phyloP scores from a whole-genome alignment of 2,329 filamentous ascomycete species.

The Byssochlamys sp. region DNA sequence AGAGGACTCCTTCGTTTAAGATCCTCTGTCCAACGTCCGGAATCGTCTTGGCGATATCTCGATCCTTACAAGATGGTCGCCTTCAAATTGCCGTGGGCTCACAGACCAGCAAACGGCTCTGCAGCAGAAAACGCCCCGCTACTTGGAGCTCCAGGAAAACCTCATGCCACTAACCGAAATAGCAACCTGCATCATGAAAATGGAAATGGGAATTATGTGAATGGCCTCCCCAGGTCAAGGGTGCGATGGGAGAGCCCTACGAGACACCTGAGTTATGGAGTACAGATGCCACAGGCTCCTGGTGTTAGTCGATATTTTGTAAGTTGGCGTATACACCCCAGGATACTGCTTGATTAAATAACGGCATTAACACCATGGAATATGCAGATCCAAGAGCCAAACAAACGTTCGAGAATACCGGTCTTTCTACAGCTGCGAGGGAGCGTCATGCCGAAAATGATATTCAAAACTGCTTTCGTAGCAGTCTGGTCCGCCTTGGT shows the following conservation, averaged over 20 bases:
- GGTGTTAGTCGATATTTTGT: slow-evolving; percentile 56
- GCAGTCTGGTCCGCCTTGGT: slow-evolving; percentile 57
- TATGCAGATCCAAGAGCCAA: slow-evolving; percentile 46
- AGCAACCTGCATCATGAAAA: background rate
- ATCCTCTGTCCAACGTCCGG: background rate
- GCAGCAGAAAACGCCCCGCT: background rate
- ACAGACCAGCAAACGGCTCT: background rate
- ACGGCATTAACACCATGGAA: slow-evolving; percentile 7
- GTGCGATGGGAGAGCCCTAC: background rate
- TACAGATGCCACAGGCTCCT: slow-evolving; percentile 15
- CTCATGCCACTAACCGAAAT: background rate
- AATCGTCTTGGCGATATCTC: background rate
- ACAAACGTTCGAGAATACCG: slow-evolving; percentile 69
- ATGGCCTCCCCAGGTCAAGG: background rate
- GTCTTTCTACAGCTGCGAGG: slow-evolving; percentile 67
- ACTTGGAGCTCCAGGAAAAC: background rate
- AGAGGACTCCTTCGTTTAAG: background rate
- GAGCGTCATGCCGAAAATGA: slow-evolving; percentile 63
- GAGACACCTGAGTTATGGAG: background rate
- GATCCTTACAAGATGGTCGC: background rate
- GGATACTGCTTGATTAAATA: background rate
- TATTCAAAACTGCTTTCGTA: slow-evolving; percentile 57
- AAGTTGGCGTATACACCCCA: slow-evolving; percentile 12
- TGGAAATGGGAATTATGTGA: background rate
- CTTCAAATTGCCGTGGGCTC: background rate